These are phyloP conservation scores for Histomonas meleagridis DNA, from an alignment of 208 protist species.

Conservation along the genomic window DNA sequence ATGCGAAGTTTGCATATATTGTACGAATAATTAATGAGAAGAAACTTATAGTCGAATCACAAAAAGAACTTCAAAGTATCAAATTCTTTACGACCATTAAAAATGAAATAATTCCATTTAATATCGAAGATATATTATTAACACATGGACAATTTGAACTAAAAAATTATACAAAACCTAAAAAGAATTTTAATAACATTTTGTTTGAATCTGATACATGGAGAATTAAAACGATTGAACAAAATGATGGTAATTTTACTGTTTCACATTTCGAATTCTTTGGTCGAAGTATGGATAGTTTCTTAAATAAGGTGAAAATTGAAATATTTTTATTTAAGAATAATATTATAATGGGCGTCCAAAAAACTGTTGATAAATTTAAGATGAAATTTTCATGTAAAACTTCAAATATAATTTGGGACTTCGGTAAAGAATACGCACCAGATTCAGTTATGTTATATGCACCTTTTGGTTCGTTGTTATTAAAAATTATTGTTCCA, in stretches of 20 bases:
- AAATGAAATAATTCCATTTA: neutral
- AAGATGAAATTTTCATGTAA: neutral
- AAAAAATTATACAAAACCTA: too few species aligned
- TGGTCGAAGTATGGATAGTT: neutral
- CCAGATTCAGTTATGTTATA: neutral
- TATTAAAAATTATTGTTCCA: neutral
- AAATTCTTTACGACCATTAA: neutral
- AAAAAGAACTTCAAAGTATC: neutral
- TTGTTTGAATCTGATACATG: too few species aligned
- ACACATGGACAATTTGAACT: neutral
- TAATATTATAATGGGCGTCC: neutral
- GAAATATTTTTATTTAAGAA: constrained; percentile 10
- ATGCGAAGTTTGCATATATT: neutral
- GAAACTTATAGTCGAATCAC: neutral
- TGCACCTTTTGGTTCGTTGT: neutral
- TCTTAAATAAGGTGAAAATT: neutral
- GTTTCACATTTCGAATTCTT: neutral
- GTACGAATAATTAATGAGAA: neutral
- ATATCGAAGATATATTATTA: neutral
- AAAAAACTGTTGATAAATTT: constrained; percentile 6
- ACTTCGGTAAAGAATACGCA: neutral
- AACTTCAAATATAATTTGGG: neutral
- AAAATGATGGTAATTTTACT: too few species aligned
- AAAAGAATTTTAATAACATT: too few species aligned
- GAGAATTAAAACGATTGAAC: too few species aligned